Evolutionary conservation across 1,284 basidiomycete genomes (phyloP).

Genomic region (Sanghuangporus baumii): DNA sequence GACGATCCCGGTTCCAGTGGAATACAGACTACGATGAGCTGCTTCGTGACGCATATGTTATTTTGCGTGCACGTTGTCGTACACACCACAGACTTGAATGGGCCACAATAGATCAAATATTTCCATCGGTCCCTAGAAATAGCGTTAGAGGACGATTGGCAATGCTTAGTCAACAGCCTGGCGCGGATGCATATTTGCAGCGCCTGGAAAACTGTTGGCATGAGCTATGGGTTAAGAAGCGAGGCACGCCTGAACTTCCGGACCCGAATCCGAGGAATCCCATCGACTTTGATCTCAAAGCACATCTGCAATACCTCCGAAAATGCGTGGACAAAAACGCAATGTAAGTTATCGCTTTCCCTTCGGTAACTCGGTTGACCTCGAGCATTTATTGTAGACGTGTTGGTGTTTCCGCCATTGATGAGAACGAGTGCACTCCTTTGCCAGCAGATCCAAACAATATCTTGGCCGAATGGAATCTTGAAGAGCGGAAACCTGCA

Average conservation of each 20-base stretch:
- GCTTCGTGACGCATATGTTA: constrained; percentile 74
- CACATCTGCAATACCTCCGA: constrained; percentile 77
- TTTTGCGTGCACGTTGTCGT: constrained; percentile 76
- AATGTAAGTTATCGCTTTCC: constrained; percentile 48
- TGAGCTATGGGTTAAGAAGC: constrained; percentile 66
- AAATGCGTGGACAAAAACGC: constrained; percentile 79
- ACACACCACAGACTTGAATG: constrained; percentile 56
- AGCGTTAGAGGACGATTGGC: constrained; percentile 60
- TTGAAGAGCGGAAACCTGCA: not conserved
- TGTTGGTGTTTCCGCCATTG: constrained; percentile 49
- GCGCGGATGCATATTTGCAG: constrained; percentile 69
- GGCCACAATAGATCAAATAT: constrained; percentile 71
- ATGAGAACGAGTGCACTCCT: constrained; percentile 29
- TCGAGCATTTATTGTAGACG: constrained; percentile 34
- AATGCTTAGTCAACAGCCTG: constrained; percentile 56
- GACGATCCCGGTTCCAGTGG: constrained; percentile 75
- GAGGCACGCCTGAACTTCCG: constrained; percentile 59
- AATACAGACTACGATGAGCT: constrained; percentile 83
- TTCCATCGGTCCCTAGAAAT: constrained; percentile 64
- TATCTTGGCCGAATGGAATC: constrained; percentile 25
- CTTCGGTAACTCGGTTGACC: constrained; percentile 16
- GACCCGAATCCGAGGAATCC: constrained; percentile 67
- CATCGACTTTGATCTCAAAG: constrained; percentile 69
- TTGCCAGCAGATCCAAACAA: constrained; percentile 45
- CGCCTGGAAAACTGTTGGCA: constrained; percentile 81